Evolutionary conservation across 148 eudicot species (phyloP), one percentile per base, ranked within the genome.

Genomic region (Persicaria tinctoria): DNA sequence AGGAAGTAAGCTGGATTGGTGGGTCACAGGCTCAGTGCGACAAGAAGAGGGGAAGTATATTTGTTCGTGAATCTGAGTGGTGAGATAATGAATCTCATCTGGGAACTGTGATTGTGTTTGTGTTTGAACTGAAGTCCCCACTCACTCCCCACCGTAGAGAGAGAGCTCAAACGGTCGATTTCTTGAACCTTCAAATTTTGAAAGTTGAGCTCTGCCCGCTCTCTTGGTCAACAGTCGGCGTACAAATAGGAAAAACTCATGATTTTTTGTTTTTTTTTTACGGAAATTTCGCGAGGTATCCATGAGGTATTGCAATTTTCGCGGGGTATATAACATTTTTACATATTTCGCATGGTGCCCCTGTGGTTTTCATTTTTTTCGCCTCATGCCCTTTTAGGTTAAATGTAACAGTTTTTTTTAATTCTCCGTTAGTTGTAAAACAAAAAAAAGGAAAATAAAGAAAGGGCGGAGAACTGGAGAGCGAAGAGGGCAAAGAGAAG

Each of bases 101-200:
- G 68, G 44, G 45, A 62, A 62, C 27, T 57, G 63, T 57, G 53
- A 50, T 50, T 50, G 63, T 57, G 59, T 17, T 7, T 32, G 41
- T 32, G 41, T 32, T 1, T 32, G 41, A 32, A 32, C 3, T 32
- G 41, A n/a, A 57, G 68, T 62, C 44, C 68, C 68, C 45, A 62
- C 68, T 32, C 41, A 32, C 41, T 32, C 41, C 41, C 45, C 41
- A 62, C 9, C 57, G 69, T 13, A 41, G 38, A 47, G 70, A 76
- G 78, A 75, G 76, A 56, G 51, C 49, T 47, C 74, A 54, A 41
- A 72, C 13, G 54, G 75, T 56, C 47, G 75, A 51, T 68, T 72
- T 54, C 48, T 16, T 32, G 47, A 44, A 51, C 20, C 53, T 76
- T 41, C 74, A 55, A 72, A 53, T 18, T 51, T 12, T 45, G 70